phyloP scores from a whole-genome alignment of 2,329 filamentous ascomycete genomes.

The Aspergillus awamori region DNA sequence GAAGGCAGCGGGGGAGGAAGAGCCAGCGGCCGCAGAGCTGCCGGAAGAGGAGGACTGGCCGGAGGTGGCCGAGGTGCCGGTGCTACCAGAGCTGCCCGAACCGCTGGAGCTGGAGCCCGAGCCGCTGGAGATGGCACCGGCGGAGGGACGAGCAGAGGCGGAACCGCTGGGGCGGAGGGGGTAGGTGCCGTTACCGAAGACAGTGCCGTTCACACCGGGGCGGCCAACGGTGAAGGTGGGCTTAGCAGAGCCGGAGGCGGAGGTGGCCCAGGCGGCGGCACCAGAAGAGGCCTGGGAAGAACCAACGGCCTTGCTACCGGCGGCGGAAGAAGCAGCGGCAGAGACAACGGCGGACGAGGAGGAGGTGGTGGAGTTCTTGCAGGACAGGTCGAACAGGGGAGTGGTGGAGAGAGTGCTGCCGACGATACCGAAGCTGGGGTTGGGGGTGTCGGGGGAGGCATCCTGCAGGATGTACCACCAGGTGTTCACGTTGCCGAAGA shows the following conservation, averaged over 20 bases:
- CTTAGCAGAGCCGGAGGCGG: constrained; percentile 5
- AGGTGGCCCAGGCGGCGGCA: constrained; percentile 12
- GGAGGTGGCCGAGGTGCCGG: constrained; percentile 14
- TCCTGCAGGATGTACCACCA: constrained; percentile 51
- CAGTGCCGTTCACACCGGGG: constrained; percentile 13
- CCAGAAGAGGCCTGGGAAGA: constrained; percentile 22
- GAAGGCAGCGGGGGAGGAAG: constrained; percentile 8
- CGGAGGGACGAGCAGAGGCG: constrained; percentile 6
- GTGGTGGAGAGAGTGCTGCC: constrained; percentile 38
- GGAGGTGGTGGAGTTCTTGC: constrained; percentile 29
- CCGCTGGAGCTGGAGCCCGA: constrained; percentile 4
- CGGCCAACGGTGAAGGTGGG: constrained; percentile 12
- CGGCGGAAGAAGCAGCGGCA: constrained; percentile 7
- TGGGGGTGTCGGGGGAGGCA: constrained; percentile 29
- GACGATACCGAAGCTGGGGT: constrained; percentile 45
- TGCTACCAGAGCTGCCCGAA: constrained; percentile 18
- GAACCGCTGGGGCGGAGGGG: not conserved
- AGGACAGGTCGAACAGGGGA: constrained; percentile 44
- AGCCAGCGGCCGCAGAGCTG: constrained; percentile 9
- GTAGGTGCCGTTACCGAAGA: constrained; percentile 13
- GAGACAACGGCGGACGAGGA: constrained; percentile 22
- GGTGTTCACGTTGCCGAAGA: constrained; percentile 45
- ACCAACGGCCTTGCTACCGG: not conserved
- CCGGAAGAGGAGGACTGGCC: constrained; percentile 12
- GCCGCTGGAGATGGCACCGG: not conserved